A percentile compares a stretch with the other conserved stretches of the same genome.
Evolutionary conservation across 768 basidiomycete species (phyloP).

Genomic region (Boletales sp.): DNA sequence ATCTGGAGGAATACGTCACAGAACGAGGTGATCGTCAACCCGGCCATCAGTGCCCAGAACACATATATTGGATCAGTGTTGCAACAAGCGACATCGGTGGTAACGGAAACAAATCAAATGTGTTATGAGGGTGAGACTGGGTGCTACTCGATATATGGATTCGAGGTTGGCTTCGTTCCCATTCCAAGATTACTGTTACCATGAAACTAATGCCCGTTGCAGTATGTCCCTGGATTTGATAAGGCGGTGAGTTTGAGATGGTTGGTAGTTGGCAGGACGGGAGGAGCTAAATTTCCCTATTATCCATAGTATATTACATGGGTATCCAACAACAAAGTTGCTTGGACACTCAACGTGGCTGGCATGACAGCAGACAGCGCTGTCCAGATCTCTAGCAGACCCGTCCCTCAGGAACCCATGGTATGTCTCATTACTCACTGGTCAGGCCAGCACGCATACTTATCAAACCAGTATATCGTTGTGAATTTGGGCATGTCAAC

Average conservation of each 20-base stretch:
- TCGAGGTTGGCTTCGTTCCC: conserved; percentile 48
- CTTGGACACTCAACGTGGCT: conserved; percentile 73
- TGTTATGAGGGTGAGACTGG: conserved; percentile 64
- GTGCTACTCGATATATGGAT: conserved; percentile 76
- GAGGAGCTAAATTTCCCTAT: background rate
- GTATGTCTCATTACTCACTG: conserved; percentile 35
- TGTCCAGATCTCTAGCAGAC: conserved; percentile 60
- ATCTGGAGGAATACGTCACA: conserved; percentile 57
- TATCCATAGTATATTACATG: conserved; percentile 73
- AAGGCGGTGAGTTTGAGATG: conserved; percentile 45
- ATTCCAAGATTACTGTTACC: background rate
- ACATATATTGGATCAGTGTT: conserved; percentile 61
- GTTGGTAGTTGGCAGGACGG: background rate
- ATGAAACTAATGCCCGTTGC: background rate
- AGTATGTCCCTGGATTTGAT: conserved; percentile 58
- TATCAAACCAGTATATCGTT: conserved; percentile 44
- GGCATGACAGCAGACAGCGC: conserved; percentile 61
- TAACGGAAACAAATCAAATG: conserved; percentile 60
- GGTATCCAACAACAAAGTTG: conserved; percentile 61
- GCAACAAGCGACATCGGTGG: conserved; percentile 78
- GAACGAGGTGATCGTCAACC: conserved; percentile 57
- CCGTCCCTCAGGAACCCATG: conserved; percentile 84
- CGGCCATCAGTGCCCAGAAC: conserved; percentile 54
- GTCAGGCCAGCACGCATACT: background rate
- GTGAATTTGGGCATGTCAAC: conserved; percentile 57